Evolutionary conservation across 1,139 yeast genomes (phyloP), one percentile per base, ranked within the genome.

Genomic region (Yamadazyma dendronema): DNA sequence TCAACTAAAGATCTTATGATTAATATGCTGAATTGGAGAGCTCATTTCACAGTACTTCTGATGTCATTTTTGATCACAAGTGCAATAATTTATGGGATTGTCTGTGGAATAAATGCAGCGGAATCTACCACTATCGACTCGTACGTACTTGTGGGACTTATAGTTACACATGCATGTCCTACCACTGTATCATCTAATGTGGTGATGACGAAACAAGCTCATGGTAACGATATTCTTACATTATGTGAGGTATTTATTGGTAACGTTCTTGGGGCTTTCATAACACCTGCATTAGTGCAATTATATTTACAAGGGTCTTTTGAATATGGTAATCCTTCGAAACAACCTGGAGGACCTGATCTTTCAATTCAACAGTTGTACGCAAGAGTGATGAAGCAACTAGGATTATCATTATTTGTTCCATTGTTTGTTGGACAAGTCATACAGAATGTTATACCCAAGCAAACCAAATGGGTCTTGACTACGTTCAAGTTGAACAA

Each of bases 141-240:
- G 22, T 86, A 92, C 85, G 69, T 87, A 46, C 65, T 88, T 31
- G 85, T 77, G 39, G 96, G 97, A 1, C 61, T 88, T 47, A 76
- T 89, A 26, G 84, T 87, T 32, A 84, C 95, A 2, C 86, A 86
- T 33, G 77, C 92, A 4, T 86, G 95, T 57, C 96, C 96, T 28
- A 89, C 96, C 11, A 88, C 96, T 0, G 95, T 88, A 14, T 80
- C 92, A 0, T 88, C 90, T 4, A 88, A 88, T 56, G 96, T 88
- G 33, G 90, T 88, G 19, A 87, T 88, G 96, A 88, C 97, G n/a
- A 75, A 76, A 37, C 73, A 72, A 40, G 90, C 95, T 0, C 81
- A 82, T 49, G 96, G 96, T 5, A 86, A 87, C 57, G 90, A 80
- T 44, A 65, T 85, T 17, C 64, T 88, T 39, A 83, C 95, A 16